A percentile compares a stretch with the other conserved stretches of the same genome.
Evolutionary conservation across 1,284 basidiomycete genomes (phyloP).

Genomic region (Cutaneotrichosporon cyanovorans): DNA sequence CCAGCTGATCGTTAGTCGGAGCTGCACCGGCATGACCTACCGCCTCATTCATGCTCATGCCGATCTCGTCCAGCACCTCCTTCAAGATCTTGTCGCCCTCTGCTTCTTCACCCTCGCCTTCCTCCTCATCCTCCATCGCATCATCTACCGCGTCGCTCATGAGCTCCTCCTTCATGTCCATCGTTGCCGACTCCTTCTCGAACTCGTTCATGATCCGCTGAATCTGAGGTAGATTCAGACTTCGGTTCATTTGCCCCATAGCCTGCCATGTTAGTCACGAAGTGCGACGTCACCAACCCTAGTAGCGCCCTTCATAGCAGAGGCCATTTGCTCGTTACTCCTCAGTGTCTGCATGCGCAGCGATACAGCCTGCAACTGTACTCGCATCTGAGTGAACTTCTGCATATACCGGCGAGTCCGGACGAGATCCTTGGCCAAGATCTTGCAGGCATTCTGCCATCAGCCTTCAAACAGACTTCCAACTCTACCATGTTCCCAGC

Average conservation of each 20-base stretch:
- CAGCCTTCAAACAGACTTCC: neutral
- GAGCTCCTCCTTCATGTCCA: conserved; percentile 99
- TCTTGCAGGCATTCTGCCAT: conserved; percentile 86
- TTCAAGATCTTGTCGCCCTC: conserved; percentile 94
- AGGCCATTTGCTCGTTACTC: conserved; percentile 98
- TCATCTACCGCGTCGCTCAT: conserved; percentile 99
- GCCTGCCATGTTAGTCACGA: conserved; percentile 55
- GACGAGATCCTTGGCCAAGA: conserved; percentile 98
- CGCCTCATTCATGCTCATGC: conserved; percentile 83
- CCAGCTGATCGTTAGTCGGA: conserved; percentile 50
- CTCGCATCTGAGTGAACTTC: conserved; percentile 98
- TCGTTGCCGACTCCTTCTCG: conserved; percentile 89
- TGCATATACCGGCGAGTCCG: conserved; percentile 90
- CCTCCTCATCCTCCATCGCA: conserved; percentile 88
- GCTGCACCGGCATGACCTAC: conserved; percentile 47
- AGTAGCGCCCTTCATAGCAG: conserved; percentile 97
- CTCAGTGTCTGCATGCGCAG: conserved; percentile 92
- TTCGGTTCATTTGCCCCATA: conserved; percentile 96
- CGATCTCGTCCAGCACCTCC: conserved; percentile 96
- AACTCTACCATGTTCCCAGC: conserved; percentile 83
- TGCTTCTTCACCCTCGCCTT: conserved; percentile 80
- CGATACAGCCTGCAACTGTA: conserved; percentile 92
- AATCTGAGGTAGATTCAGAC: conserved; percentile 88
- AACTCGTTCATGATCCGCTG: conserved; percentile 97
- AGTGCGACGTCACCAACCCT: conserved; percentile 54